Percentiles rank a stretch among this genome's conserved stretches.
Evolutionary conservation across 257 asterid genomes (phyloP).

Genomic region (Fraxinus anomala): DNA sequence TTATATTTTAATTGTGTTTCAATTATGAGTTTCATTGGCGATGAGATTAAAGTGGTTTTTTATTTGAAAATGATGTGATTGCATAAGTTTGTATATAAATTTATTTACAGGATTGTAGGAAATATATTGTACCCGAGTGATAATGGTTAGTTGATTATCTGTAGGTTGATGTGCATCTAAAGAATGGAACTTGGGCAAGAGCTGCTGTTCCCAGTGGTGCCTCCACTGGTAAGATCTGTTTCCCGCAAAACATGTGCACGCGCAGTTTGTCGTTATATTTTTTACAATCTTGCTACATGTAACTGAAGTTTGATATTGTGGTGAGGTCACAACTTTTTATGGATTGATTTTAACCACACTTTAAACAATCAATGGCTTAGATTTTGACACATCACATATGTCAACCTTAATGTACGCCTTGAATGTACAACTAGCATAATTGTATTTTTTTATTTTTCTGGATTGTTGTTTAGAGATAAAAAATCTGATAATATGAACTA

Average conservation of each 20-base stretch:
- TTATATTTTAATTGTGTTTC: not conserved
- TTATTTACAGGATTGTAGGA: not conserved
- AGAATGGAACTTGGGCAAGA: slow-evolving; percentile 63
- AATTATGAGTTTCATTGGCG: slow-evolving; percentile 2
- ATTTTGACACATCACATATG: no score
- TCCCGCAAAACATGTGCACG: not conserved
- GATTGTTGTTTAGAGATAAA: not conserved
- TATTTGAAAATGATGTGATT: slow-evolving; percentile 1
- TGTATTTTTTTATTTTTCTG: not conserved
- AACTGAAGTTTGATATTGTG: no score
- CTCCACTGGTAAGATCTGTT: slow-evolving; percentile 71
- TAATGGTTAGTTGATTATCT: slow-evolving; percentile 2
- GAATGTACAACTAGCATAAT: no score
- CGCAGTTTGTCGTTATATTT: not conserved
- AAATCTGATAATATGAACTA: not conserved
- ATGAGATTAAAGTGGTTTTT: not conserved
- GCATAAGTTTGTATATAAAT: not conserved
- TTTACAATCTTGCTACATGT: no score
- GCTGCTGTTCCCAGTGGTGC: slow-evolving; percentile 98
- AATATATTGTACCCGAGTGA: not conserved
- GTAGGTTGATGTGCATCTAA: slow-evolving; percentile 69
- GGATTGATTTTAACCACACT: no score
- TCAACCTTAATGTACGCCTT: no score
- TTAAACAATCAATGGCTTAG: no score
- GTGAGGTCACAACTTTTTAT: no score